phyloP scores from a whole-genome alignment of 768 basidiomycete species.

The Paxillus involutus region DNA sequence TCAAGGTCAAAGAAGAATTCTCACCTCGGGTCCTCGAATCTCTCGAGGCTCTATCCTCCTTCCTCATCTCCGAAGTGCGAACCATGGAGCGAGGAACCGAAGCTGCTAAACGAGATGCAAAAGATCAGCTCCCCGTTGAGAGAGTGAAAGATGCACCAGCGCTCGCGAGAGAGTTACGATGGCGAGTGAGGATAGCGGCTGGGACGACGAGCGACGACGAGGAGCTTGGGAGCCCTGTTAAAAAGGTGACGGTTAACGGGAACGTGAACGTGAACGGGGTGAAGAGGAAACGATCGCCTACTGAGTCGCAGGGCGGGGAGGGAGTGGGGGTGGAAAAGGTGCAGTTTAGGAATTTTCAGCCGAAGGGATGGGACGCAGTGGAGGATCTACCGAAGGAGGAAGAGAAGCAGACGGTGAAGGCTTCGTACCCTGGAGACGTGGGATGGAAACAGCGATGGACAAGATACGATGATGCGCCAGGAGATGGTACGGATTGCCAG shows the following conservation, averaged over 20 bases:
- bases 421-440: conserved; percentile 38
- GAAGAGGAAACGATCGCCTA: conserved; percentile 41
- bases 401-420: conserved; percentile 38
- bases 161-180: conserved; percentile 80
- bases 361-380: conserved; percentile 62
- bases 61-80: conserved; percentile 76
- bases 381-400: conserved; percentile 42
- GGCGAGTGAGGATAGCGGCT: conserved; percentile 67
- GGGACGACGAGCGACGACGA: conserved; percentile 74
- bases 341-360: conserved; percentile 66
- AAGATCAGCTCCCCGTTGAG: conserved; percentile 79
- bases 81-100: conserved; percentile 72
- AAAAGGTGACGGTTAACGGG: conserved; percentile 26
- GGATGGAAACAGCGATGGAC: conserved; percentile 49
- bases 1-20: conserved; percentile 58
- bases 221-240: conserved; percentile 28
- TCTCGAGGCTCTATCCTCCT: conserved; percentile 67
- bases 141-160: conserved; percentile 81
- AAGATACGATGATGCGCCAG: conserved; percentile 26
- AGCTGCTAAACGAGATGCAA: conserved; percentile 69
- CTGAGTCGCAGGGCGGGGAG: conserved; percentile 7
- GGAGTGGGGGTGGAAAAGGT: conserved; percentile 17
- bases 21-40: conserved; percentile 66
- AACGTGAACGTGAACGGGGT: conserved; percentile 22
- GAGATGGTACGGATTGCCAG: conserved; percentile 27